Conservation (phyloP, 75 land plant genomes). For the Sequoiadendron giganteum region DNA sequence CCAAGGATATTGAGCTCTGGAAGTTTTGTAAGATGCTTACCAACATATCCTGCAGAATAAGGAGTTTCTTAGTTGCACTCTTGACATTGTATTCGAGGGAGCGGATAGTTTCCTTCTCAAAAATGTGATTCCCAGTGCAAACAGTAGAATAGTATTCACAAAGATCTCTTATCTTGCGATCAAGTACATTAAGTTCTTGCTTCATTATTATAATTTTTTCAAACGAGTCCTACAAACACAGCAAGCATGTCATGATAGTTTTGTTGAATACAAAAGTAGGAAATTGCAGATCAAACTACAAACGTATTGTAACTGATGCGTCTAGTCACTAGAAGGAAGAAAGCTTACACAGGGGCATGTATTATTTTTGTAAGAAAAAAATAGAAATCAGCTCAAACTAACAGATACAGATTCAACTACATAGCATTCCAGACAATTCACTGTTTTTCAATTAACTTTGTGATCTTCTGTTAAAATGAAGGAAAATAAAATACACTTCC, state of each 20-base stretch:
- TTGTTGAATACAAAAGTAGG: background rate
- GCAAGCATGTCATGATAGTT: background rate
- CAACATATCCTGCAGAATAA: background rate
- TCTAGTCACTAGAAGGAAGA: background rate
- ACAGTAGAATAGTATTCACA: background rate
- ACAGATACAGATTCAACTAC: background rate
- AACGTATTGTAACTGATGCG: background rate
- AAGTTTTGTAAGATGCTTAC: background rate
- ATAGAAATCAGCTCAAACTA: background rate
- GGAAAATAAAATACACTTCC: too few relatives aligned
- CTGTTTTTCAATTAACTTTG: too few relatives aligned
- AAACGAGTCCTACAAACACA: background rate
- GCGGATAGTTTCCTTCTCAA: background rate
- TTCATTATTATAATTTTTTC: slow-evolving; percentile 1
- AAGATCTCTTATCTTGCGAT: background rate
- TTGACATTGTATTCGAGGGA: background rate
- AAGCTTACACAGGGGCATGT: background rate
- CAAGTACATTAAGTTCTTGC: slow-evolving; percentile 1
- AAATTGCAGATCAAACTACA: background rate
- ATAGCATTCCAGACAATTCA: too few relatives aligned
- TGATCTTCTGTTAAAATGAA: too few relatives aligned
- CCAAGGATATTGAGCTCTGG: background rate
- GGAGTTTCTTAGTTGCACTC: background rate
- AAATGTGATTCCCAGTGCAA: background rate
- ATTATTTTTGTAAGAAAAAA: background rate